phyloP scores from a whole-genome alignment of 257 asterid genomes.

The Haberlea rhodopensis region DNA sequence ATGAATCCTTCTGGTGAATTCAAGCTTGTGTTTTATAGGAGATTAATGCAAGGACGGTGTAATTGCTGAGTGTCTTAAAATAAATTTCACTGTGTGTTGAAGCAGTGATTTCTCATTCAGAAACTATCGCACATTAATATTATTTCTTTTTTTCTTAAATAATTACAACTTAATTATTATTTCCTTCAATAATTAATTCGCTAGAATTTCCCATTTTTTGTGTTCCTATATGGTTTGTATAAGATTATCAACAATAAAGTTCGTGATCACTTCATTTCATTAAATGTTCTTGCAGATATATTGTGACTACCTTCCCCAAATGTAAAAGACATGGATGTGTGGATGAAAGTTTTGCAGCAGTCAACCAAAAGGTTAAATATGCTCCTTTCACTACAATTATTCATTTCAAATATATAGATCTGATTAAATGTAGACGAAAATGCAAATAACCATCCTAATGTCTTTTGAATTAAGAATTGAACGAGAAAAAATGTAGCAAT shows the following conservation, averaged over 20 bases:
- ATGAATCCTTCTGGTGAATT: constrained; percentile 4
- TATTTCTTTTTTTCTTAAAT: neutral
- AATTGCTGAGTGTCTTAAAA: constrained; percentile 9
- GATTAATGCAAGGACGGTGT: constrained; percentile 12
- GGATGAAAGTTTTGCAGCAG: constrained; percentile 20
- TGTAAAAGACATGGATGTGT: constrained; percentile 9
- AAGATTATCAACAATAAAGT: neutral
- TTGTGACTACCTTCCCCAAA: constrained; percentile 8
- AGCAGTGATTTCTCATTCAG: constrained; percentile 13
- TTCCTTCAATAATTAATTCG: neutral
- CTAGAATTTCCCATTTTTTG: neutral
- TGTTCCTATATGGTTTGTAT: neutral
- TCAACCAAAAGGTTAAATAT: constrained; percentile 20
- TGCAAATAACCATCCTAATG: neutral
- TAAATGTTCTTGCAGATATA: neutral
- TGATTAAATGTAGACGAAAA: constrained; percentile 17
- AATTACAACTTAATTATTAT: neutral
- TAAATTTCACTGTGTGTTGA: neutral
- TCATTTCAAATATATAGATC: constrained; percentile 11
- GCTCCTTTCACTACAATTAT: constrained; percentile 16
- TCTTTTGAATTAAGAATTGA: constrained; percentile 21
- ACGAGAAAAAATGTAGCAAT: constrained; percentile 16
- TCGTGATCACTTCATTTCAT: neutral
- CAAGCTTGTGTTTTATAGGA: constrained; percentile 7
- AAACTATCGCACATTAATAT: constrained; percentile 15